phyloP scores from a whole-genome alignment of 768 basidiomycete genomes.

The Hysterangium stoloniferum region DNA sequence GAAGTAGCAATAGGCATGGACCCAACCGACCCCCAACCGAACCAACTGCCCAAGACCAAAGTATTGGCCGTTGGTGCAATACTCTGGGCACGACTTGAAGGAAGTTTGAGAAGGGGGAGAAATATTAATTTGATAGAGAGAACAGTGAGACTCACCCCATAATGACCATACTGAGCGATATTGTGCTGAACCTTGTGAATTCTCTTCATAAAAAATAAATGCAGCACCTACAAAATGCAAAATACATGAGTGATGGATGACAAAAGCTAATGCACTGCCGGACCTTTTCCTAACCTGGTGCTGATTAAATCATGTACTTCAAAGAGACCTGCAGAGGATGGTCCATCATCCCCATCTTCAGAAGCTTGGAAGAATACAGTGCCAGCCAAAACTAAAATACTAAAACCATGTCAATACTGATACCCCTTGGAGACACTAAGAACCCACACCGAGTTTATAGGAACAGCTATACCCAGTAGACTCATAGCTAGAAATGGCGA shows the following conservation, averaged over 20 bases:
- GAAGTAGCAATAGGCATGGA: too few species aligned
- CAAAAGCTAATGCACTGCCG: slow-evolving; percentile 5
- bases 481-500: slow-evolving; percentile 20
- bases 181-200: too few species aligned
- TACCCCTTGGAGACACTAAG: slow-evolving; percentile 3
- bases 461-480: slow-evolving; percentile 37
- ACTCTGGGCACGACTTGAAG: too few species aligned
- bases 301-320: slow-evolving; percentile 34
- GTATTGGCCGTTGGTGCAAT: too few species aligned
- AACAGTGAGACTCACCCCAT: too few species aligned
- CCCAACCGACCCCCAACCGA: too few species aligned
- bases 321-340: slow-evolving; percentile 31
- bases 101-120: too few species aligned
- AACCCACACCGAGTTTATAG: slow-evolving; percentile 36
- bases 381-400: slow-evolving; percentile 33
- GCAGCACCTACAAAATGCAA: slow-evolving; percentile 25
- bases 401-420: slow-evolving; percentile 3
- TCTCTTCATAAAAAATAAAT: too few species aligned
- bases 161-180: too few species aligned
- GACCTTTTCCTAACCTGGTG: slow-evolving; percentile 32
- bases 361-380: slow-evolving; percentile 33
- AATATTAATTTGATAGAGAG: too few species aligned
- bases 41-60: too few species aligned
- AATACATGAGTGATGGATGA: background rate
- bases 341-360: slow-evolving; percentile 11